Percentiles rank a stretch among this genome's conserved stretches.
phyloP scores from a whole-genome alignment of 768 basidiomycete species.

The Boletales sp. region DNA sequence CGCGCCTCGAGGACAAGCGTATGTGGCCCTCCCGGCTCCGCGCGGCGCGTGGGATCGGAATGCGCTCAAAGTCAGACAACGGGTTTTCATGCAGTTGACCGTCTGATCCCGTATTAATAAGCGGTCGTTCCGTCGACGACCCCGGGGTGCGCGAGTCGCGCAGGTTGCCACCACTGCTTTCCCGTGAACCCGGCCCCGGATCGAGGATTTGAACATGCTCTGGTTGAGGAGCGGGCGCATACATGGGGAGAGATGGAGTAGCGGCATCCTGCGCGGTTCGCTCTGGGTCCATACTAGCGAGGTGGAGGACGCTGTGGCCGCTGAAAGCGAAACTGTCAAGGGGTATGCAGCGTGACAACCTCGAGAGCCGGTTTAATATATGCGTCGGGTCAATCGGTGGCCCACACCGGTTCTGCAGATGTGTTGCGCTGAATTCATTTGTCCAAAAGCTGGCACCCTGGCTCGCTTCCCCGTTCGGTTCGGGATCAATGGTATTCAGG shows the following conservation, averaged over 20 bases:
- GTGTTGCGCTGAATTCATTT: no score
- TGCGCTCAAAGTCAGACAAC: constrained; percentile 5
- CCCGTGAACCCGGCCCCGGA: not conserved
- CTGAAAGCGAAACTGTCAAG: not conserved
- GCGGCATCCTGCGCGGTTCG: not conserved
- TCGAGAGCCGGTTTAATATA: constrained; percentile 2
- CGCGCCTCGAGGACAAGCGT: constrained; percentile 12
- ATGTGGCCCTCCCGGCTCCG: constrained; percentile 16
- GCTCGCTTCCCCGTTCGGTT: no score
- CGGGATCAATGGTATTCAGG: no score
- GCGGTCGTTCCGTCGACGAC: constrained; percentile 8
- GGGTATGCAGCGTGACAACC: not conserved
- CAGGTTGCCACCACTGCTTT: not conserved
- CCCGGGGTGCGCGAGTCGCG: not conserved
- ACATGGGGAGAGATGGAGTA: not conserved
- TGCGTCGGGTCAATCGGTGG: not conserved
- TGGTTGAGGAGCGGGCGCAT: not conserved
- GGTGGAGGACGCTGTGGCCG: not conserved
- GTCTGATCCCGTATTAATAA: constrained; percentile 7
- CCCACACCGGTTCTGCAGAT: no score
- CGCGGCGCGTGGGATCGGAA: constrained; percentile 1
- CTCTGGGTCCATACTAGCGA: constrained; percentile 14
- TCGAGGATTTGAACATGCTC: constrained; percentile 3
- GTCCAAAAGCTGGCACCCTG: no score
- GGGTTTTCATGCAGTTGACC: constrained; percentile 3